phyloP scores from a whole-genome alignment of 208 protist species.

The Trichomonas gallinae region DNA sequence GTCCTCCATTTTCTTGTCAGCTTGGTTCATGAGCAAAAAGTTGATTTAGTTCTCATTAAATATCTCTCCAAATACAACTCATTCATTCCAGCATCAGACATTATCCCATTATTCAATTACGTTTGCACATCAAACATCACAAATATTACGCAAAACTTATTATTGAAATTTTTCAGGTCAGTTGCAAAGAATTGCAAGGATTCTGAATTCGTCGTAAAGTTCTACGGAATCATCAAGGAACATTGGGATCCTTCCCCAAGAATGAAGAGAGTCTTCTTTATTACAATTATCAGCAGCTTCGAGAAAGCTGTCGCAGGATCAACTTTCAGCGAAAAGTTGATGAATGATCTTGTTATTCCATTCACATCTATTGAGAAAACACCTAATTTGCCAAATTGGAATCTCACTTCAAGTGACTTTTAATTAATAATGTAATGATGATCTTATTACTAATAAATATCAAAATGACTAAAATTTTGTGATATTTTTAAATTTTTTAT shows the following conservation, averaged over 20 bases:
- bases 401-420: background rate
- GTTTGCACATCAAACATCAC: background rate
- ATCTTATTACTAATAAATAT: too few species aligned
- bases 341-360: background rate
- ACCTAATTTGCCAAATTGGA: background rate
- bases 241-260: background rate
- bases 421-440: too few species aligned
- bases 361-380: background rate
- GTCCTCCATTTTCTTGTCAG: background rate
- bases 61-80: background rate
- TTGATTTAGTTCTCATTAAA: background rate
- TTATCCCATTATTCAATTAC: background rate
- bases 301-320: background rate
- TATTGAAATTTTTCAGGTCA: background rate
- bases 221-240: background rate
- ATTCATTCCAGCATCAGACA: background rate
- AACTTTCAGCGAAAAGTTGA: background rate
- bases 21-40: background rate
- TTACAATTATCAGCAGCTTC: background rate
- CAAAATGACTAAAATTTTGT: too few species aligned
- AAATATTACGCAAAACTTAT: background rate
- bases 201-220: background rate
- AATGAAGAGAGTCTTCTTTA: background rate
- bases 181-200: background rate
- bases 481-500: too few species aligned